These are phyloP conservation scores for Starmerella vaccinii DNA, from an alignment of 805 yeast genomes.

Conservation along the genomic window DNA sequence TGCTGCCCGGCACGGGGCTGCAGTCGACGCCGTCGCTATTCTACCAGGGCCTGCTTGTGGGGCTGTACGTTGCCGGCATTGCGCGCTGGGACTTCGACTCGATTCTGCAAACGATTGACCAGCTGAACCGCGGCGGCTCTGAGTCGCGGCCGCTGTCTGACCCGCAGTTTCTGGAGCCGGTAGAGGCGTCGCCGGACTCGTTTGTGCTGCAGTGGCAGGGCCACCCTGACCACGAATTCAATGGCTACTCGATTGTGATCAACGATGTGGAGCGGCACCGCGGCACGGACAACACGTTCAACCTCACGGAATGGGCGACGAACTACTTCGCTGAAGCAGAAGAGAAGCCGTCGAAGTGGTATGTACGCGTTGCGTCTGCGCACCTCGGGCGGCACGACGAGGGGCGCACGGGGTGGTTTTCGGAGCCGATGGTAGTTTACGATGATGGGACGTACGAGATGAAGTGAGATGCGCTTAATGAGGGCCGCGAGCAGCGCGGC, in stretches of 20 bases:
- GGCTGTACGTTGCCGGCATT: constrained; percentile 72
- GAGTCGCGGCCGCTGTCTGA: constrained; percentile 33
- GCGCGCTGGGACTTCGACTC: constrained; percentile 92
- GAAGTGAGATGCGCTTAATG: not conserved
- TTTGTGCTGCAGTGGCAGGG: constrained; percentile 27
- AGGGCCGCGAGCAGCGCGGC: not conserved
- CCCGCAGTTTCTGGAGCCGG: constrained; percentile 21
- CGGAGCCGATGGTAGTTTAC: constrained; percentile 1
- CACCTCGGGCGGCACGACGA: constrained; percentile 1
- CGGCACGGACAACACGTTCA: constrained; percentile 38
- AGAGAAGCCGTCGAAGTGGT: constrained; percentile 8
- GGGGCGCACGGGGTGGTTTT: constrained; percentile 4
- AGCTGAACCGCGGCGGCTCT: constrained; percentile 56
- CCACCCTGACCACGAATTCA: constrained; percentile 22
- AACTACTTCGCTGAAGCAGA: not conserved
- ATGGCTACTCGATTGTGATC: constrained; percentile 54
- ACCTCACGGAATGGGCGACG: constrained; percentile 19
- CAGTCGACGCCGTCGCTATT: constrained; percentile 36
- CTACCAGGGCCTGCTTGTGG: constrained; percentile 77
- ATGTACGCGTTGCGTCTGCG: constrained; percentile 21
- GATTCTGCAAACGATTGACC: constrained; percentile 62
- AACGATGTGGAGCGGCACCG: constrained; percentile 72
- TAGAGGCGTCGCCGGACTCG: not conserved
- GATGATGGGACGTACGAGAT: constrained; percentile 6
- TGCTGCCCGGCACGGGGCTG: constrained; percentile 77